A percentile compares a stretch with the other conserved stretches of the same genome.
phyloP scores from a whole-genome alignment of 768 basidiomycete species.

The Boletus rufocinnamomeus region DNA sequence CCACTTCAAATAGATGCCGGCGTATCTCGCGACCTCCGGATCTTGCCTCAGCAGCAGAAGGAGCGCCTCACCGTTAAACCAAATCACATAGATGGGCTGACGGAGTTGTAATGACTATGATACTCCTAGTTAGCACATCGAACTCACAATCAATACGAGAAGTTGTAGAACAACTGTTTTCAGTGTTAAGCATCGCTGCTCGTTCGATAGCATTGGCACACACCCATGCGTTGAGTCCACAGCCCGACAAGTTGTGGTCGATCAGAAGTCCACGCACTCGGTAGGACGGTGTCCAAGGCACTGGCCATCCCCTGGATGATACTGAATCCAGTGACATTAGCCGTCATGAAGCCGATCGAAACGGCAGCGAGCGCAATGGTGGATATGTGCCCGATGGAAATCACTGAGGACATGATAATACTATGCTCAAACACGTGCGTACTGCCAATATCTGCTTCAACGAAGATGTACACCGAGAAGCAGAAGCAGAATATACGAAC shows the following conservation, averaged over 20 bases:
- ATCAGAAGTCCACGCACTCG: slow-evolving; percentile 90
- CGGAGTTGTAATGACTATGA: neutral
- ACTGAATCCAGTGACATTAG: slow-evolving; percentile 55
- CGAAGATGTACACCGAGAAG: neutral
- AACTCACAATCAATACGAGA: slow-evolving; percentile 54
- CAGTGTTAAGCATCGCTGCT: neutral
- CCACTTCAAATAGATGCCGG: slow-evolving; percentile 72
- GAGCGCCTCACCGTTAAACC: slow-evolving; percentile 82
- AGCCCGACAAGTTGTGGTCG: slow-evolving; percentile 85
- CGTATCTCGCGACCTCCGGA: slow-evolving; percentile 75
- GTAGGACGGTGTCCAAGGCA: slow-evolving; percentile 90
- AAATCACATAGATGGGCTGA: slow-evolving; percentile 62
- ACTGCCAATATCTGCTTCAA: slow-evolving; percentile 28
- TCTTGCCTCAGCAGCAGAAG: slow-evolving; percentile 76
- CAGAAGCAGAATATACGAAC: slow-evolving; percentile 41
- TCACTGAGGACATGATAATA: slow-evolving; percentile 78
- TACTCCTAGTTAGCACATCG: neutral
- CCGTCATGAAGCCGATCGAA: slow-evolving; percentile 73
- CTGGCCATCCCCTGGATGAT: slow-evolving; percentile 83
- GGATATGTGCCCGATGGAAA: slow-evolving; percentile 92
- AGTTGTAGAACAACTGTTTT: slow-evolving; percentile 21
- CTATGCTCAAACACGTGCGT: slow-evolving; percentile 86
- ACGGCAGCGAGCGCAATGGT: slow-evolving; percentile 88
- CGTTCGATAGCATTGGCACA: neutral
- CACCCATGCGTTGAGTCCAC: slow-evolving; percentile 89